These are phyloP conservation scores for Termitomyces sp. DNA, from an alignment of 768 basidiomycete species.

Conservation along the genomic window DNA sequence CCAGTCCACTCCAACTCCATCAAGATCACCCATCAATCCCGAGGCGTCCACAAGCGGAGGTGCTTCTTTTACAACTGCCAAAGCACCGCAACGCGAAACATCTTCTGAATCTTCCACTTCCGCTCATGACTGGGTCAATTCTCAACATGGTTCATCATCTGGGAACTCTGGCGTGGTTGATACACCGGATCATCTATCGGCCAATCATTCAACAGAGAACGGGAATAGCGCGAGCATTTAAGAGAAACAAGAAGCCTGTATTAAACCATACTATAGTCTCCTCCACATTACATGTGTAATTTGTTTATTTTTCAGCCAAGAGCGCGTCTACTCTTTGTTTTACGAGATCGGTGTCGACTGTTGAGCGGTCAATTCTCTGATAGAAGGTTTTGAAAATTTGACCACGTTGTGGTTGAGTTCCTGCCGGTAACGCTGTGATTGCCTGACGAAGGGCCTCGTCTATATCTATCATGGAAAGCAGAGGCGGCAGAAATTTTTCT, in stretches of 20 bases:
- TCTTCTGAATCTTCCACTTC: constrained; percentile 4
- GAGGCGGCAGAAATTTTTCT: constrained; percentile 52
- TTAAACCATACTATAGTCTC: constrained; percentile 1
- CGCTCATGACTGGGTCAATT: constrained; percentile 1
- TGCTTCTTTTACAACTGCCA: not conserved
- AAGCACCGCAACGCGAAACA: not conserved
- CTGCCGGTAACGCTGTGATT: constrained; percentile 25
- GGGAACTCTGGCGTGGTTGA: not conserved
- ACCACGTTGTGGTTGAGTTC: constrained; percentile 32
- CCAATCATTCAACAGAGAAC: not conserved
- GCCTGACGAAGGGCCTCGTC: constrained; percentile 44
- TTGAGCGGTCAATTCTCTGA: constrained; percentile 50
- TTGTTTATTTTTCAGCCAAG: constrained; percentile 17
- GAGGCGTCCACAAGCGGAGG: not conserved
- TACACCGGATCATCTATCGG: not conserved
- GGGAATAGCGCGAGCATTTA: not conserved
- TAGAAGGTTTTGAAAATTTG: constrained; percentile 62
- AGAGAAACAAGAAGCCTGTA: not conserved
- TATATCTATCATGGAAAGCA: constrained; percentile 50
- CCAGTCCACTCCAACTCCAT: not conserved
- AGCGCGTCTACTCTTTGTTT: constrained; percentile 44
- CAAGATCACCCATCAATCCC: constrained; percentile 1
- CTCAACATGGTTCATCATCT: not conserved
- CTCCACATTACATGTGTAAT: not conserved
- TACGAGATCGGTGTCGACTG: constrained; percentile 53